Conservation (phyloP, 2,329 filamentous ascomycete species). For the Scolecobasidium constrictum region DNA sequence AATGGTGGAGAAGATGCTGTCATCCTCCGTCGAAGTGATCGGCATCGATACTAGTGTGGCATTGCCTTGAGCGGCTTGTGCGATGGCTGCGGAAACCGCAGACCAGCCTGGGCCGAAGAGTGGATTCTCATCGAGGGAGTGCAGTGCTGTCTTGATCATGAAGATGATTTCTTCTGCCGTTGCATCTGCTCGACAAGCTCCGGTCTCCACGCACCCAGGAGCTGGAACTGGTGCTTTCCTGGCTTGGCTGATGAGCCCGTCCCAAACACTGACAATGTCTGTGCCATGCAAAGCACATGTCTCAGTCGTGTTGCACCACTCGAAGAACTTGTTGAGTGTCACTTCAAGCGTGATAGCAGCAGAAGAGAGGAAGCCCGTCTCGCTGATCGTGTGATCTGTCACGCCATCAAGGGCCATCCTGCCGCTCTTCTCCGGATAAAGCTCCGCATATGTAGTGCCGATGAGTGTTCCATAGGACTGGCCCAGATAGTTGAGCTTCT, state of each 20-base stretch:
- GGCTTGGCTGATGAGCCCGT: conserved; percentile 20
- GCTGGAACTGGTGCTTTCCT: conserved; percentile 24
- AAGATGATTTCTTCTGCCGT: conserved; percentile 25
- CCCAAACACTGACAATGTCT: conserved; percentile 15
- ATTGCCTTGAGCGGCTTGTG: conserved; percentile 24
- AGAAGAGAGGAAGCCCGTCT: conserved; percentile 23
- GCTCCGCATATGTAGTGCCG: conserved; percentile 31
- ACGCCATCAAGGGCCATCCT: conserved; percentile 33
- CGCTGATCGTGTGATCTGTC: conserved; percentile 30
- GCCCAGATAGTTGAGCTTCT: conserved; percentile 30
- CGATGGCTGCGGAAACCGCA: conserved; percentile 16
- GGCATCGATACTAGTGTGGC: conserved; percentile 23
- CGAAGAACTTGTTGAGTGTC: conserved; percentile 27
- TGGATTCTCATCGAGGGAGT: conserved; percentile 9
- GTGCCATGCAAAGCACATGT: conserved; percentile 22
- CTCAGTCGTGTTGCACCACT: conserved; percentile 22
- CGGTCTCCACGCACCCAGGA: conserved; percentile 19
- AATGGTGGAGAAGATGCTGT: conserved; percentile 18
- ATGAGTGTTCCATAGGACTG: conserved; percentile 36
- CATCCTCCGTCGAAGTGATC: conserved; percentile 16
- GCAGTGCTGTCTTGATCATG: conserved; percentile 21
- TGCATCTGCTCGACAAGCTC: conserved; percentile 16
- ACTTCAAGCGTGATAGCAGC: conserved; percentile 27
- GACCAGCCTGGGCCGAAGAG: conserved; percentile 14
- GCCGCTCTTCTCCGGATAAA: conserved; percentile 33